Evolutionary conservation across 2,329 filamentous ascomycete genomes (phyloP), one percentile per base, ranked within the genome.

Genomic region (Fusarium continuum): DNA sequence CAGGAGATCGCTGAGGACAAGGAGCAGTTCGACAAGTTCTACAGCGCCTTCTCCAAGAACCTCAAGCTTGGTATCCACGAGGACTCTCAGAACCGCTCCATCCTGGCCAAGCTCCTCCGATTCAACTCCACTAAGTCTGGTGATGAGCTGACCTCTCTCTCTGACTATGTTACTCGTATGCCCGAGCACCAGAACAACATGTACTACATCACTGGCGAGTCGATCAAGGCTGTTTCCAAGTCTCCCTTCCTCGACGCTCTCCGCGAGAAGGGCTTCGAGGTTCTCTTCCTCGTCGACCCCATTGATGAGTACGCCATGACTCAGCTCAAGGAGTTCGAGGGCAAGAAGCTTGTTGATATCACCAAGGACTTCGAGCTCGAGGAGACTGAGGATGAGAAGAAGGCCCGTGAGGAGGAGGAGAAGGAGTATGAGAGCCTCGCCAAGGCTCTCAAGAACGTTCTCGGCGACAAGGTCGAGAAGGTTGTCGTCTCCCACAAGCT

Each of bases 11-110:
- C 95, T 58, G 95, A 99, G 87, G 95, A 99, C 84, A 96, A 96
- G 83, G 95, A 99, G 89, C 92, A 97, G 82, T 99, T 99, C 80
- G 95, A 99, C 89, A 99, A 99, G 90, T 99, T 99, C 90, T 99
- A 99, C 90, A 85, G 85, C 76, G 95, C 95, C 75, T 99, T 99
- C 88, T 91, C 90, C 88, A 99, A 99, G 92, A 99, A 99, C 91
- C 89, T 99, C 82, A 99, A 99, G 92, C 93, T 99, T 69, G 95
- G 95, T 83, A 97, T 99, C 83, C 95, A 99, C 88, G 95, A 99
- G 87, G 95, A 99, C 81, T 91, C 92, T 63, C 95, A 98, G 88
- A 99, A 99, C 90, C 92, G 95, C 78, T 81, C 83, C 73, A 80
- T 85, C 70, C 92, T 99, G 65, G 94, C 95, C 82, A 99, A 98